Conservation (phyloP, 345 rosid genomes). For the Linum lewisii region DNA sequence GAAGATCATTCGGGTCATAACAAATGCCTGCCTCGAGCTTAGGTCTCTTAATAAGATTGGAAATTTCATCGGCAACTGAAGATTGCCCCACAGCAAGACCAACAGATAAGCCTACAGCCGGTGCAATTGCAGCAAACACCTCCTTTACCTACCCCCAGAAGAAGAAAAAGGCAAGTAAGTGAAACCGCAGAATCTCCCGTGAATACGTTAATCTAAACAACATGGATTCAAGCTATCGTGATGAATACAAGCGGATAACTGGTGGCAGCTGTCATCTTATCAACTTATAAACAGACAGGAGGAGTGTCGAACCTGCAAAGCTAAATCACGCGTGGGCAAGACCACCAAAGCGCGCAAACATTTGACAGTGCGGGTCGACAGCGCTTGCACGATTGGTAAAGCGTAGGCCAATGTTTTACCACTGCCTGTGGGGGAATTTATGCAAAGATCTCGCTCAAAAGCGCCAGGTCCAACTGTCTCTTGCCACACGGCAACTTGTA, state of each 20-base stretch:
- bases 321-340: constrained; percentile 91
- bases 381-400: constrained; percentile 68
- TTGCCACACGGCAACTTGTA: constrained; percentile 90
- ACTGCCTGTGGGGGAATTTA: constrained; percentile 91
- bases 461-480: constrained; percentile 85
- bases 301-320: constrained; percentile 51
- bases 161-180: constrained; percentile 9
- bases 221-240: neutral
- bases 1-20: constrained; percentile 57
- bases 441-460: constrained; percentile 74
- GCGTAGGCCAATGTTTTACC: constrained; percentile 92
- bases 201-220: neutral
- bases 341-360: constrained; percentile 87
- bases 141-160: constrained; percentile 71
- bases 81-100: constrained; percentile 95
- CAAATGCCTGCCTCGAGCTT: constrained; percentile 78
- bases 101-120: constrained; percentile 88
- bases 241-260: neutral
- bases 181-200: neutral
- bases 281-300: neutral
- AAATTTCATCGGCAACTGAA: constrained; percentile 77
- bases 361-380: constrained; percentile 56
- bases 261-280: too few species aligned
- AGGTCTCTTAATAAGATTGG: constrained; percentile 65
- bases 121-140: constrained; percentile 85